Evolutionary conservation across 495 filamentous ascomycete genomes (phyloP).

Genomic region (Jackrogersella minutella): DNA sequence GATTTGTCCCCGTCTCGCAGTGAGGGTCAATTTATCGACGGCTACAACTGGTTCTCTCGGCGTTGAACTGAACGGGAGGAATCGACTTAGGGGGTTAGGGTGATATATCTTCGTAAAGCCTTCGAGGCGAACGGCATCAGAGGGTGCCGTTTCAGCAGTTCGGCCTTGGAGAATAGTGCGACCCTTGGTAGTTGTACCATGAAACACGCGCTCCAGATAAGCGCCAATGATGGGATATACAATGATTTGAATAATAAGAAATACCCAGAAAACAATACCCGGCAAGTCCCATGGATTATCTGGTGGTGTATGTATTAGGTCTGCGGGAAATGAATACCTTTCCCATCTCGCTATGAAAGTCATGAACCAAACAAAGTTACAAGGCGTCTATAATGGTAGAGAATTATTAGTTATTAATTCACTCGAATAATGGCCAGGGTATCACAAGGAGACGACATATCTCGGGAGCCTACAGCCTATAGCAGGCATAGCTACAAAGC

Average conservation of each 20-base stretch:
- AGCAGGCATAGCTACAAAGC: neutral
- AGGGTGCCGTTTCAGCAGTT: slow-evolving; percentile 44
- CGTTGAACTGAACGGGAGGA: slow-evolving; percentile 63
- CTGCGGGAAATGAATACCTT: slow-evolving; percentile 58
- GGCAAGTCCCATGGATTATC: slow-evolving; percentile 68
- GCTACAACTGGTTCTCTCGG: slow-evolving; percentile 71
- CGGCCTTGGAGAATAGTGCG: slow-evolving; percentile 59
- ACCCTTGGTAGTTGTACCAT: slow-evolving; percentile 73
- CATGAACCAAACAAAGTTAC: slow-evolving; percentile 78
- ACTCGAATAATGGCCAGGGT: neutral
- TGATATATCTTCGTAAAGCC: slow-evolving; percentile 77
- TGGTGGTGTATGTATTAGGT: slow-evolving; percentile 65
- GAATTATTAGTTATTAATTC: slow-evolving; percentile 4
- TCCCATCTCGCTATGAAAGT: slow-evolving; percentile 74
- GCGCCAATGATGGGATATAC: slow-evolving; percentile 75
- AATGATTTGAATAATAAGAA: slow-evolving; percentile 76
- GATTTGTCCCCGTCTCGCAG: slow-evolving; percentile 76
- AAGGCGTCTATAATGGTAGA: slow-evolving; percentile 57
- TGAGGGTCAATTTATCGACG: slow-evolving; percentile 72
- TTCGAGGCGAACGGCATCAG: slow-evolving; percentile 68
- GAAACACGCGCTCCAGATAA: slow-evolving; percentile 73
- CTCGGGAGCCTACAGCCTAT: neutral
- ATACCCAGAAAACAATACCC: slow-evolving; percentile 71
- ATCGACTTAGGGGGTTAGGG: slow-evolving; percentile 66
- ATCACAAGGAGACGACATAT: neutral